Evolutionary conservation across 345 rosid species (phyloP).

Genomic region (Erucastrum elatum): DNA sequence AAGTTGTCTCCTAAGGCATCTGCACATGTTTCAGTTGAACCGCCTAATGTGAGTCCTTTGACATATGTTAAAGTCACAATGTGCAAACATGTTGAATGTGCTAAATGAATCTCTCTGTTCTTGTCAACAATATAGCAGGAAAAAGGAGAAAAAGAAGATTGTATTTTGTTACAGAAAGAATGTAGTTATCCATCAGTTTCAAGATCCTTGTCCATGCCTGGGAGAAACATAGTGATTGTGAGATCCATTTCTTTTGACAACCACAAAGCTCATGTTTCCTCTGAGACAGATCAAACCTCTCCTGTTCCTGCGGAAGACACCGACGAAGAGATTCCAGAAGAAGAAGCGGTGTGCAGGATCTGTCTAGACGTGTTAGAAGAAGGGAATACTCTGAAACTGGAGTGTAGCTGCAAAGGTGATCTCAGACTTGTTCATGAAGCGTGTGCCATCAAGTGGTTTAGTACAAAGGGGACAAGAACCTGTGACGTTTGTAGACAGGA

Average conservation of each 20-base stretch:
- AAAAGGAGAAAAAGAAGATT: conserved; percentile 2
- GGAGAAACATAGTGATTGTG: conserved; percentile 73
- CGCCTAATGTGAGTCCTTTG: conserved; percentile 50
- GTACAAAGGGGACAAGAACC: conserved; percentile 75
- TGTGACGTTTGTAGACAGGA: conserved; percentile 90
- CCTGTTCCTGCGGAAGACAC: conserved; percentile 51
- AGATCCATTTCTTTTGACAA: conserved; percentile 70
- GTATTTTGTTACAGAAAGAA: conserved; percentile 54
- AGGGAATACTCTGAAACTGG: conserved; percentile 92
- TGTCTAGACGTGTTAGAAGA: conserved; percentile 80
- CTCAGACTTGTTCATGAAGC: conserved; percentile 89
- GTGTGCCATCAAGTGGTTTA: conserved; percentile 91
- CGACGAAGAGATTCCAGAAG: conserved; percentile 94
- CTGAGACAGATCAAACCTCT: conserved; percentile 63
- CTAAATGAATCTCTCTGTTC: background rate
- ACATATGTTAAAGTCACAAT: background rate
- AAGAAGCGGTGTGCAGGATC: conserved; percentile 93
- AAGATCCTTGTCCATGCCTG: conserved; percentile 81
- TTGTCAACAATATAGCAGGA: background rate
- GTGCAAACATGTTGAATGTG: background rate
- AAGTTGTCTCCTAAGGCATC: conserved; percentile 62
- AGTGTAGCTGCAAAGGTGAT: conserved; percentile 94
- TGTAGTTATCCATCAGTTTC: conserved; percentile 49
- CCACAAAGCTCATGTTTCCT: conserved; percentile 39
- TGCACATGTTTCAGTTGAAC: conserved; percentile 57